Percentiles rank a stretch among this genome's conserved stretches.
Conservation (phyloP, 1,139 yeast genomes). For the Saccharomyces pastorianus region DNA sequence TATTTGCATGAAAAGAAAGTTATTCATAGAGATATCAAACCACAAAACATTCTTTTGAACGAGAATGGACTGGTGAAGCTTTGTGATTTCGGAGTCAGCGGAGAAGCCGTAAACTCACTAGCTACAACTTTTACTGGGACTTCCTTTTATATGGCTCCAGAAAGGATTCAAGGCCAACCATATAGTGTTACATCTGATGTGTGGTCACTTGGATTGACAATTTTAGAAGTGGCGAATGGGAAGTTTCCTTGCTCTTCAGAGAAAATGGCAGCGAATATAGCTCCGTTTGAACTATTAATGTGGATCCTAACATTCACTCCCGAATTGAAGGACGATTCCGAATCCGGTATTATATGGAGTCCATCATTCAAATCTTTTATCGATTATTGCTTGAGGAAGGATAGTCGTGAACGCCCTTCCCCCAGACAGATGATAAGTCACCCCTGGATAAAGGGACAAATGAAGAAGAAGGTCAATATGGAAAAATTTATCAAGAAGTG, state of each 20-base stretch:
- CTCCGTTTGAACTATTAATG: constrained; percentile 81
- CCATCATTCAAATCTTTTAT: constrained; percentile 76
- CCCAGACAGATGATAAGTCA: constrained; percentile 88
- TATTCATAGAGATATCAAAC: constrained; percentile 90
- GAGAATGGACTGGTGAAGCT: constrained; percentile 72
- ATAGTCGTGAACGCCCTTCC: constrained; percentile 71
- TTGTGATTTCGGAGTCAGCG: constrained; percentile 96
- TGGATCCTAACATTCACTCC: constrained; percentile 81
- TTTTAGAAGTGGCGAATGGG: constrained; percentile 87
- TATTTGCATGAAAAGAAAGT: constrained; percentile 82
- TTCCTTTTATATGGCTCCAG: constrained; percentile 97
- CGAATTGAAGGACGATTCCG: constrained; percentile 65
- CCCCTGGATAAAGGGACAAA: constrained; percentile 83
- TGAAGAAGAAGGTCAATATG: constrained; percentile 68
- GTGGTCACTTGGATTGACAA: constrained; percentile 89
- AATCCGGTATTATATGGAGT: constrained; percentile 72
- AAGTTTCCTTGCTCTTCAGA: constrained; percentile 58
- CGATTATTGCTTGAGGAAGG: constrained; percentile 72
- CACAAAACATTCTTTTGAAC: constrained; percentile 79
- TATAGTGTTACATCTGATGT: constrained; percentile 92
- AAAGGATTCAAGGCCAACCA: constrained; percentile 88
- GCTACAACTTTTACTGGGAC: constrained; percentile 97
- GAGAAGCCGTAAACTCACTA: constrained; percentile 87
- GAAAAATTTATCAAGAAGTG: constrained; percentile 54
- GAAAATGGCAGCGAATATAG: constrained; percentile 35